A percentile compares a stretch with the other conserved stretches of the same genome.
These are phyloP conservation scores for Colletotrichum abscissum DNA, from an alignment of 2,329 filamentous ascomycete species.

Conservation along the genomic window DNA sequence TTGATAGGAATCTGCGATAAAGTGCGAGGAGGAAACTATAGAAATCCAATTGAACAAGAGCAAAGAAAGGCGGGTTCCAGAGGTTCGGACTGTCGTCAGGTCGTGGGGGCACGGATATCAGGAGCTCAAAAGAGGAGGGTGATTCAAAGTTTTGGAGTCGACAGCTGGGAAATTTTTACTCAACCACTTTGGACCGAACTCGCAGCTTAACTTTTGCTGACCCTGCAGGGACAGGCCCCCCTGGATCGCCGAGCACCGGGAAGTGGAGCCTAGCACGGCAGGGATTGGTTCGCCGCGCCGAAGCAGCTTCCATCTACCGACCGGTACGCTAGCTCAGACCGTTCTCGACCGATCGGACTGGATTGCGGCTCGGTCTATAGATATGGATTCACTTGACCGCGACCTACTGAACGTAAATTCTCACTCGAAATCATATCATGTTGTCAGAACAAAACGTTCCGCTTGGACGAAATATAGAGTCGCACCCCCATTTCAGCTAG, in stretches of 20 bases:
- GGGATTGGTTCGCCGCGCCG: conserved; percentile 19
- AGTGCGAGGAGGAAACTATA: not conserved
- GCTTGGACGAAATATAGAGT: not conserved
- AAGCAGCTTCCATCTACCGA: not conserved
- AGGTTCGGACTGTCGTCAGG: conserved; percentile 19
- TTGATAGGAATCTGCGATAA: conserved; percentile 38
- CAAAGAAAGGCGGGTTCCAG: conserved; percentile 4
- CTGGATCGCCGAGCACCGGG: conserved; percentile 30
- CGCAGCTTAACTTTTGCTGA: conserved; percentile 29
- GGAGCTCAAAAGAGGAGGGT: conserved; percentile 12
- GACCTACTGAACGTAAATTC: not conserved
- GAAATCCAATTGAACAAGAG: conserved; percentile 9
- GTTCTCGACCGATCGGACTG: not conserved
- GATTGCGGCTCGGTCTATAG: not conserved
- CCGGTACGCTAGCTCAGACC: conserved; percentile 16
- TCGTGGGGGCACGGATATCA: conserved; percentile 20
- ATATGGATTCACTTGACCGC: not conserved
- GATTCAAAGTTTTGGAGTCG: conserved; percentile 23
- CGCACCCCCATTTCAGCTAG: not conserved
- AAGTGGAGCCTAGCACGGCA: conserved; percentile 26
- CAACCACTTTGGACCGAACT: conserved; percentile 26
- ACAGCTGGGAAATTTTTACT: conserved; percentile 36
- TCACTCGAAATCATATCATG: not conserved
- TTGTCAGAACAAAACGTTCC: not conserved
- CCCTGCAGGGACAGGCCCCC: conserved; percentile 33